phyloP scores from a whole-genome alignment of 2,329 filamentous ascomycete genomes.

The Trichoderma guizhouense region DNA sequence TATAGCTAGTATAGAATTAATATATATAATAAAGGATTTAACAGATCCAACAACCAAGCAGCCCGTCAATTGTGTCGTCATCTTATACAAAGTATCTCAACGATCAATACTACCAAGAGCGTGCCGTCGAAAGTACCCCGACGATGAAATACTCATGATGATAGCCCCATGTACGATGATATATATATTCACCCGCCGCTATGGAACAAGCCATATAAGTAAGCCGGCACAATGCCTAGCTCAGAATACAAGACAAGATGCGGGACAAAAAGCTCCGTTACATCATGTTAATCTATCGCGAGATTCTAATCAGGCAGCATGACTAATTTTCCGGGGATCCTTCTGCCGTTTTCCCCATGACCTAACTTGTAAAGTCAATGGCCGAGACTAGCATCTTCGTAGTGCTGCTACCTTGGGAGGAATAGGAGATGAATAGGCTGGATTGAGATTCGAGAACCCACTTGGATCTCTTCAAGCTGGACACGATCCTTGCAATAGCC shows the following conservation, averaged over 20 bases:
- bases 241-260: neutral
- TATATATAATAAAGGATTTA: neutral
- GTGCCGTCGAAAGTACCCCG: too few species aligned
- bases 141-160: neutral
- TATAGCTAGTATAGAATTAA: too few species aligned
- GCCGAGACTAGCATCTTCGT: constrained; percentile 4
- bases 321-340: neutral
- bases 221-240: too few species aligned
- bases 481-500: too few species aligned
- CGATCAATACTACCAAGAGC: too few species aligned
- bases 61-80: too few species aligned
- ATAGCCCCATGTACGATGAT: too few species aligned
- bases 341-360: neutral
- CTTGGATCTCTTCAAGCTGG: too few species aligned
- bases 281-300: neutral
- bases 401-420: neutral
- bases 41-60: neutral
- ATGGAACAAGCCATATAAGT: too few species aligned
- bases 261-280: too few species aligned
- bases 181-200: too few species aligned
- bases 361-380: constrained; percentile 1
- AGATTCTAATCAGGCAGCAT: neutral
- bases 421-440: neutral
- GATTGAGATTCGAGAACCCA: neutral
- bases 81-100: too few species aligned